Conservation (phyloP, 768 basidiomycete genomes). For the Holtermannia corniformis region DNA sequence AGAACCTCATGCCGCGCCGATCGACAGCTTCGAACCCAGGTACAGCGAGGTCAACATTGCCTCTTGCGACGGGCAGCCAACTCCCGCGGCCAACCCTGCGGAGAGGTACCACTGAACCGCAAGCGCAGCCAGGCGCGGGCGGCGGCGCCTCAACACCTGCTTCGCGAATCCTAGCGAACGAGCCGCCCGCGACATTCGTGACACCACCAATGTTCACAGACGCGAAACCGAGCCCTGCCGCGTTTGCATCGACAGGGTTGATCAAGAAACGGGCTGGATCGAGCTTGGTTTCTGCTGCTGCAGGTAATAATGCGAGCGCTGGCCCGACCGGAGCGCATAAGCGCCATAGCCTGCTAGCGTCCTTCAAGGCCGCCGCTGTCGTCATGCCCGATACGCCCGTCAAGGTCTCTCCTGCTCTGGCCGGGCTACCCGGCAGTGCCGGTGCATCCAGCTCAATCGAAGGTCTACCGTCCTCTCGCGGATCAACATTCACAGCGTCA, state of each 20-base stretch:
- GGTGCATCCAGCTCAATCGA: not conserved
- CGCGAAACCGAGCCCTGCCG: conserved; percentile 38
- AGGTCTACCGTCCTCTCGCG: no score
- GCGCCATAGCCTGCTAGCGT: not conserved
- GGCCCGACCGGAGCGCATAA: not conserved
- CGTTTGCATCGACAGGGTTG: conserved; percentile 43
- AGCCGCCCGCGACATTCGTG: conserved; percentile 1
- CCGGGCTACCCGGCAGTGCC: not conserved
- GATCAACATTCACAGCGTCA: not conserved
- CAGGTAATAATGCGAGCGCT: no score
- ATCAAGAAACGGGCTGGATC: conserved; percentile 39
- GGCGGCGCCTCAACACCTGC: no score
- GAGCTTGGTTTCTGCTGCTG: conserved; percentile 16
- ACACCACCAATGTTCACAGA: conserved; percentile 29
- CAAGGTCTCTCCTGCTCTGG: not conserved
- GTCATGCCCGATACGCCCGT: not conserved
- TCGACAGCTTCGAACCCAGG: not conserved
- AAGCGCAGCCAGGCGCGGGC: not conserved
- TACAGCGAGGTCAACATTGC: not conserved
- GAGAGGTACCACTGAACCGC: conserved; percentile 32
- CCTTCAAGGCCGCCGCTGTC: not conserved
- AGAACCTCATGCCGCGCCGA: not conserved
- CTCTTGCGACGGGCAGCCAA: not conserved
- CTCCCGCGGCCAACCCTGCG: conserved; percentile 17
- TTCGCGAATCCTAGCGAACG: no score